Base-by-base conservation (phyloP, 345 rosid genomes). In the Eucalyptus marginata region DNA sequence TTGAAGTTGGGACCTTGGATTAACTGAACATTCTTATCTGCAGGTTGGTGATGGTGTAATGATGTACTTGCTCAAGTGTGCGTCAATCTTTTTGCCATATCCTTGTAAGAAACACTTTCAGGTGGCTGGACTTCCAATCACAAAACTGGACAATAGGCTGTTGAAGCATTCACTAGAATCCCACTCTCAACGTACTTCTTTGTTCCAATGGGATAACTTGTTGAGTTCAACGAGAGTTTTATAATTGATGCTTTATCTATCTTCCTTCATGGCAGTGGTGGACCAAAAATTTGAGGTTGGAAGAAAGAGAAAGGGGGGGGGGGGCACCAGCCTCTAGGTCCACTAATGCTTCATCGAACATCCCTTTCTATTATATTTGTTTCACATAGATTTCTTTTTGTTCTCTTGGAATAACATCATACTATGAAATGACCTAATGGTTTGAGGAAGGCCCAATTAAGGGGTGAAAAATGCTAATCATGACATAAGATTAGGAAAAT, bases 21-120 rank as follows among this genome's bases (percentile, higher is more conserved):
- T 58, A 86, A 40, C 49, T 66, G 79, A 81, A 76, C 47, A 40
- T 76, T 40, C 29, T 40, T 17, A 13, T 88, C 49, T 90, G 89
- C 92, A 97, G 99, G 95, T 95, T 49, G 98, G 99, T 46, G 95
- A 94, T 58, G 87, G 88, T 87, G 36, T 95, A 87, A 96, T 97
- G 99, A 52, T 88, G 89, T 93, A 96, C 92, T 93, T 97, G 86
- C 95, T 97, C 27, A 90, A 86, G 90, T 87, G 92, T 87, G 88
- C 97, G 20, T 94, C 96, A 27, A 93, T 96, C 56, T 96, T 96
- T 91, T 88, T 95, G 90, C 94, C 97, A 50, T 86, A 93, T 31
- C 91, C 90, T 88, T 90, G 88, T 36, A 91, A 90, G 91, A 96
- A 91, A 90, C 90, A 95, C 88, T 93, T 92, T 88, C 99, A 97